Percentiles rank a stretch among this genome's conserved stretches.
Conservation (phyloP, 164 flowering plant species). For the Chimonanthus salicifolius region DNA sequence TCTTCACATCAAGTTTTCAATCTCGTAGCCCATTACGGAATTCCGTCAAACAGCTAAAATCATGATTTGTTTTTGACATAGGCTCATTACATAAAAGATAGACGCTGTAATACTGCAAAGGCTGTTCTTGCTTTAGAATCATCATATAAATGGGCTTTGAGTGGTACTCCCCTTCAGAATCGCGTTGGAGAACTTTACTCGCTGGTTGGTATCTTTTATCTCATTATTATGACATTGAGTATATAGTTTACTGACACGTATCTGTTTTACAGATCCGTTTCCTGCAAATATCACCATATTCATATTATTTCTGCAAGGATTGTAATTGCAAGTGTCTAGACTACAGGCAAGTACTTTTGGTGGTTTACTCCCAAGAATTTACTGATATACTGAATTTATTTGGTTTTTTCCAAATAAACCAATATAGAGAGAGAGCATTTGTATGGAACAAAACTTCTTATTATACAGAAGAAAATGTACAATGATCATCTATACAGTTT, state of each 20-base stretch:
- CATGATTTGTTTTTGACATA: constrained; percentile 14
- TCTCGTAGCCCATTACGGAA: neutral
- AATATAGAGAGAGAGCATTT: too few species aligned
- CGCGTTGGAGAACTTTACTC: constrained; percentile 96
- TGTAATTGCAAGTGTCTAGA: constrained; percentile 87
- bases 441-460: too few species aligned
- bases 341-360: constrained; percentile 40
- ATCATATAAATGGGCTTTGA: constrained; percentile 86
- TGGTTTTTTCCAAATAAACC: too few species aligned
- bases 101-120: constrained; percentile 73
- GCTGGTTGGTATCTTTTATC: constrained; percentile 41
- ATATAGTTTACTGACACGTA: too few species aligned
- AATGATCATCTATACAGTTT: too few species aligned
- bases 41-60: neutral
- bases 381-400: too few species aligned
- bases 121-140: constrained; percentile 82
- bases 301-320: constrained; percentile 83
- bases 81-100: constrained; percentile 90
- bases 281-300: constrained; percentile 71
- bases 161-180: constrained; percentile 98
- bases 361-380: neutral
- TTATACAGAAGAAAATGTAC: too few species aligned
- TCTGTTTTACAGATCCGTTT: constrained; percentile 63
- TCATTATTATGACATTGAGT: too few species aligned
- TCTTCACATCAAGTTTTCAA: too few species aligned